Base-by-base conservation (phyloP, 2,329 filamentous ascomycete species). In the Cladosporium sp. region DNA sequence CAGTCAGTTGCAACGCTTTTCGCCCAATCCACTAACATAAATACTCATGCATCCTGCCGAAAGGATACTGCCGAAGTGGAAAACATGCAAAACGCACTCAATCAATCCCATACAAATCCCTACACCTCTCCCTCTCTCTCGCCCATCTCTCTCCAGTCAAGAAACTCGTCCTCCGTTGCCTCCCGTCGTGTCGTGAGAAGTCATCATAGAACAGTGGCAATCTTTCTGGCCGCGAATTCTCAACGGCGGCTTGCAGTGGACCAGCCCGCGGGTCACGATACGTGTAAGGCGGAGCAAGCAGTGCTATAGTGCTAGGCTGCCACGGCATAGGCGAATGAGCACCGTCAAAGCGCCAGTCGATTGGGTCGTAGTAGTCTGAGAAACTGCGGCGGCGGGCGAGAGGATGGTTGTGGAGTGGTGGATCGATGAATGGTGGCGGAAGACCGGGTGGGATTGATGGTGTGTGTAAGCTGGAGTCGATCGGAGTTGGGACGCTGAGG, bases 181-280 rank as follows among this genome's bases (percentile, higher is more conserved):
- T n/a, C 32, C 52, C 52, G 37, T 22, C 36, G 5, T 40, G 17
- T 17, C 51, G 15, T 40, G 52, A 55, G 8, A 47, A 55, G 15
- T 55, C 47, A 19, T 55, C 52, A 20, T 55, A 55, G 9, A 47
- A 55, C 1, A 40, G 40, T 39, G 51, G 17, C 17, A 19, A 44
- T 10, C 20, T n/a, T n/a, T 7, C 9, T 2, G 45, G 47, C 12
- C 19, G 8, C 3, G 15, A 19, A 25, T 50, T 25, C 19, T 50
- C 47, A 25, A 50, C 10, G 10, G 32, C 47, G 24, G 34, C 20
- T 12, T 10, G 19, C 34, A 50, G 10, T 3, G 13, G 12, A 22
- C 8, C 9, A 13, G 28, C 6, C n/a, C 25, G 24, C 4, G 28
- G 4, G 2, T 17, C 6, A 1, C n/a, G 45, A 9, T 35, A 35